Evolutionary conservation across 352 stramenopile genomes (phyloP), one percentile per base, ranked within the genome.

Genomic region (Phytophthora agathidicida): DNA sequence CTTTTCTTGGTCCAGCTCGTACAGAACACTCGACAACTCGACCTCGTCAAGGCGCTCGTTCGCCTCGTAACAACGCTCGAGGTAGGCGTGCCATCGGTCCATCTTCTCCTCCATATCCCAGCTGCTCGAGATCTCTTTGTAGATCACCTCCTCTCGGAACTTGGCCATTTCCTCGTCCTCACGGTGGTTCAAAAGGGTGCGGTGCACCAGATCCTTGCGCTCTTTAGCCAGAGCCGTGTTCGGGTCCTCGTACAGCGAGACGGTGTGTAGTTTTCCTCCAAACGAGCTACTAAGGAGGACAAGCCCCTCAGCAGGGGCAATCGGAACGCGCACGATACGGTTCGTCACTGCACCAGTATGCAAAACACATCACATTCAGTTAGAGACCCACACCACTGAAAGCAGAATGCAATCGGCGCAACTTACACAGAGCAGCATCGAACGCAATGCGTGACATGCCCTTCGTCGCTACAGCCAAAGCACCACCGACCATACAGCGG

Each of bases 401-500:
- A 17, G 19, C 14, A 16, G 27, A 55, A 39, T 2, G 19, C 6
- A 49, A 22, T 13, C 66, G 17, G 48, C 47, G 9, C 19, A 42
- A 76, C 61, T 53, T 77, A 83, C 81, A 73, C 17, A 96, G 53
- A 35, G 86, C 80, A 16, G 80, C 83, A 54, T 89, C 77, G 24
- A 97, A 91, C 30, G 80, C 71, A 28, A 69, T 73, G 13, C 57
- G 53, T 3, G 83, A 77, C 56, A 97, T 81, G 35, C 77, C 75
- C 24, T 89, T 89, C 2, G 77, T 94, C 0, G 84, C 85, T 13
- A 96, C 83, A 22, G 83, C 85, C 7, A 97, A 46, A 7, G 89
- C 91, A 9, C 78, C 89, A 23, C 89, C 89, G 20, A 97, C 68
- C 89, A 97, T 96, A 38, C 88, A 93, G 7, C 91, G 88, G 43